phyloP scores from a whole-genome alignment of 495 filamentous ascomycete species.

The Podospora pseudocomata region DNA sequence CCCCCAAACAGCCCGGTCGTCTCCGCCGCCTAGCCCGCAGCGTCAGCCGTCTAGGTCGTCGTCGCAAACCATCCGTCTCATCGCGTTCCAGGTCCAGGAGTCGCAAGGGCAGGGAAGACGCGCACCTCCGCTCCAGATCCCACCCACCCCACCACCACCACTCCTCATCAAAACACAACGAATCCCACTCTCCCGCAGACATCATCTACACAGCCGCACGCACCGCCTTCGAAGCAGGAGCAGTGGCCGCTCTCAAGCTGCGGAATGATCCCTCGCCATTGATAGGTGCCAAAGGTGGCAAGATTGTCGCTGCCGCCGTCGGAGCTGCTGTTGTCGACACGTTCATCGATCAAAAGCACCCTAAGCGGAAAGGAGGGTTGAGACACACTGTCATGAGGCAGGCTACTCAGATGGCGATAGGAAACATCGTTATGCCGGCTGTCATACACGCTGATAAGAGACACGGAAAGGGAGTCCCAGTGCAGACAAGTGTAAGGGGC shows the following conservation, averaged over 20 bases:
- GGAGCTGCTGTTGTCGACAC: conserved; percentile 33
- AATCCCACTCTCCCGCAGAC: conserved; percentile 10
- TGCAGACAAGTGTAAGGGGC: background rate
- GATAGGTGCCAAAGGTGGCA: conserved; percentile 29
- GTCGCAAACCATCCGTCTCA: background rate
- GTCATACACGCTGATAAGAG: background rate
- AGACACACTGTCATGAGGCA: conserved; percentile 8
- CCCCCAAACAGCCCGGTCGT: background rate
- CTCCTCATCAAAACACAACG: background rate
- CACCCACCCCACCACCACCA: background rate
- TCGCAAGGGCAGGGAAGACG: background rate
- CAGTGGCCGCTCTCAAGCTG: conserved; percentile 29
- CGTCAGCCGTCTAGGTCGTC: background rate
- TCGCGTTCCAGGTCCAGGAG: background rate
- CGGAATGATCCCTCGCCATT: conserved; percentile 27
- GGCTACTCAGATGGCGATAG: background rate
- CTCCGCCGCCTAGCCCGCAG: conserved; percentile 4
- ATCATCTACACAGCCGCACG: conserved; percentile 19
- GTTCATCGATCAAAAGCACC: conserved; percentile 23
- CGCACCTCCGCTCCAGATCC: conserved; percentile 8
- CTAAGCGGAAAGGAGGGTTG: conserved; percentile 15
- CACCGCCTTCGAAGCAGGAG: conserved; percentile 27
- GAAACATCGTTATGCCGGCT: background rate
- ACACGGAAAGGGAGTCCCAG: background rate
- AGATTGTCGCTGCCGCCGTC: conserved; percentile 29